Evolutionary conservation across 345 rosid genomes (phyloP).

Genomic region (Trapa incisa): DNA sequence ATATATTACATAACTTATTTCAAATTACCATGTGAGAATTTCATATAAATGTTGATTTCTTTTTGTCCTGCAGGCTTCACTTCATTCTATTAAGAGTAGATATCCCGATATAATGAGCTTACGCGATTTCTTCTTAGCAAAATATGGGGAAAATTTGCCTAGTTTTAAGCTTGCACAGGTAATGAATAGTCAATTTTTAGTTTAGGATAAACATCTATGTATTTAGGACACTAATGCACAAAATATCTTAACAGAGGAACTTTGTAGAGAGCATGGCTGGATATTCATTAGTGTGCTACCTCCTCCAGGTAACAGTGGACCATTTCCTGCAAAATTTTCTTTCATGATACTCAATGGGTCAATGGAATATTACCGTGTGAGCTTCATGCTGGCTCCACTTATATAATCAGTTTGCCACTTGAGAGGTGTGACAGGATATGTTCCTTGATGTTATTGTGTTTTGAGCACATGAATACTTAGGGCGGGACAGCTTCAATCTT

Average conservation of each 20-base stretch:
- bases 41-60: constrained; percentile 8
- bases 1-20: constrained; percentile 7
- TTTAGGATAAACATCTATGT: background rate
- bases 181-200: constrained; percentile 8
- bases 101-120: constrained; percentile 70
- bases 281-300: constrained; percentile 95
- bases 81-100: constrained; percentile 95
- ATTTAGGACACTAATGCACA: background rate
- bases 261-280: constrained; percentile 99
- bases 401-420: background rate
- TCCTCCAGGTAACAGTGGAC: constrained; percentile 54
- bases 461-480: background rate
- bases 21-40: constrained; percentile 1
- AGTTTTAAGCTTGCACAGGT: constrained; percentile 98
- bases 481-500: background rate
- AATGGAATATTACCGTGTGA: background rate
- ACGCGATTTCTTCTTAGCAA: constrained; percentile 85
- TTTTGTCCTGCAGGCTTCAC: constrained; percentile 63
- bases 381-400: background rate
- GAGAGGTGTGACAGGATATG: background rate
- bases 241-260: constrained; percentile 60
- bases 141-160: constrained; percentile 73
- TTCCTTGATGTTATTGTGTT: background rate
- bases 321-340: background rate
- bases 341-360: background rate